Percentiles rank a stretch among this genome's conserved stretches.
Conservation (phyloP, 495 filamentous ascomycete species). For the Pseudomonodictys pantanalensis region DNA sequence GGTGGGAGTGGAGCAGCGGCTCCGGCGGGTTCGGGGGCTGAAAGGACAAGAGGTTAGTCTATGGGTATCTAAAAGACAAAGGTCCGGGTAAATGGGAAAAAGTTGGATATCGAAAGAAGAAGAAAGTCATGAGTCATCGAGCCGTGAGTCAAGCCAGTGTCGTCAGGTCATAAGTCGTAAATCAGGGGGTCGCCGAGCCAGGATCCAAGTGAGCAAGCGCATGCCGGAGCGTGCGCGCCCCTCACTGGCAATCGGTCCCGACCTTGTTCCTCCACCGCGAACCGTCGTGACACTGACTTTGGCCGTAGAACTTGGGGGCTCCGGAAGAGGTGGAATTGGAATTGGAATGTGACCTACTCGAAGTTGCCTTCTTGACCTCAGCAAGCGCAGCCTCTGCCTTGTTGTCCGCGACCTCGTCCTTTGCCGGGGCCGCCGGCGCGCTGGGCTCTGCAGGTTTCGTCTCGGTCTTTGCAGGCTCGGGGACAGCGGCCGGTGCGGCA, state of each 20-base stretch:
- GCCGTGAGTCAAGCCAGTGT: background rate
- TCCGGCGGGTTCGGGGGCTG: conserved; percentile 22
- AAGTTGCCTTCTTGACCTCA: conserved; percentile 26
- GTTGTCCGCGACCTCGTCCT: background rate
- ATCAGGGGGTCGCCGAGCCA: background rate
- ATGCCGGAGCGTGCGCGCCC: no score
- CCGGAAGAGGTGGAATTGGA: background rate
- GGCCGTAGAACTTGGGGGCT: background rate
- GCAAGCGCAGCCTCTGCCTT: conserved; percentile 19
- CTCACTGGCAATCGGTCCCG: no score
- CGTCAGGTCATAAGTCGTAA: background rate
- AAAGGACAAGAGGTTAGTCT: conserved; percentile 18
- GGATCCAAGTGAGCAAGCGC: no score
- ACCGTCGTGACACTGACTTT: no score
- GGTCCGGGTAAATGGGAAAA: background rate
- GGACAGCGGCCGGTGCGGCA: conserved; percentile 15
- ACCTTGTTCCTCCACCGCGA: background rate
- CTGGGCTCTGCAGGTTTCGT: background rate
- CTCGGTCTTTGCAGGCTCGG: conserved; percentile 1
- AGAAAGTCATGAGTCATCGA: background rate
- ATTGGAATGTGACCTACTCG: conserved; percentile 20
- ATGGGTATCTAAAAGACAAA: background rate
- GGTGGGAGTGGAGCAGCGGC: conserved; percentile 25
- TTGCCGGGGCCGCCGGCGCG: background rate
- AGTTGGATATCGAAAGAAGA: background rate